Evolutionary conservation across 139 green algal species (phyloP), one percentile per base, ranked within the genome.

Genomic region (Mesotaenium endlicherianum): DNA sequence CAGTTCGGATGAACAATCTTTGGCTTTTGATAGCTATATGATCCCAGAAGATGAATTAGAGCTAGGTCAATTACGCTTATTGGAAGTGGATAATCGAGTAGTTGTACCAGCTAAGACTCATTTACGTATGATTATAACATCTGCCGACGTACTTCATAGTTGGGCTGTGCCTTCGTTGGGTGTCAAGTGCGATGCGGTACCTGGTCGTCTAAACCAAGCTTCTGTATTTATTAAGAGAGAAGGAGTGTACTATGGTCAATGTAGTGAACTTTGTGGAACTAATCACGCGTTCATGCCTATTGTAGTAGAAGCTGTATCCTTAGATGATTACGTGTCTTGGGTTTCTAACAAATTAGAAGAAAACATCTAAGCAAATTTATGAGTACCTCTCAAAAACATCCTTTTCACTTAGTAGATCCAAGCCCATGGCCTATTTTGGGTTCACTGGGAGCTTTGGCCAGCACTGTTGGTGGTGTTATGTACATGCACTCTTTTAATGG

Each of bases 201-300:
- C 91, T 41, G 91, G 91, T 39, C 89, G 91, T 50, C 88, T 94
- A 64, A 94, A 93, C 84, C 91, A 94, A 81, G 84, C 89, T 60
- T 87, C 86, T 80, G 59, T 94, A 16, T 91, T 85, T 85, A 92
- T 93, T 82, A 90, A 94, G 84, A 87, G 90, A 50, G 80, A 88
- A 49, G 90, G 91, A 36, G 90, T 94, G 17, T 94, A 92, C 86
- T 93, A 94, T 75, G 91, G 91, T 44, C 91, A 94, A 78, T 94
- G 91, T 89, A 92, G 87, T 43, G 91, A 94, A 87, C 86, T 94
- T 70, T 93, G 91, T 80, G 90, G 90, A 30, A 88, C 88, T 30
- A 92, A 93, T 85, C 90, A 94, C 82, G 76, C 69, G 47, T 94
- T 92, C 81, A 93, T 94, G 91, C 91, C 91, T 55, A 94, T 94